phyloP scores from a whole-genome alignment of 441 rosid species.

The Pelargonium australe region DNA sequence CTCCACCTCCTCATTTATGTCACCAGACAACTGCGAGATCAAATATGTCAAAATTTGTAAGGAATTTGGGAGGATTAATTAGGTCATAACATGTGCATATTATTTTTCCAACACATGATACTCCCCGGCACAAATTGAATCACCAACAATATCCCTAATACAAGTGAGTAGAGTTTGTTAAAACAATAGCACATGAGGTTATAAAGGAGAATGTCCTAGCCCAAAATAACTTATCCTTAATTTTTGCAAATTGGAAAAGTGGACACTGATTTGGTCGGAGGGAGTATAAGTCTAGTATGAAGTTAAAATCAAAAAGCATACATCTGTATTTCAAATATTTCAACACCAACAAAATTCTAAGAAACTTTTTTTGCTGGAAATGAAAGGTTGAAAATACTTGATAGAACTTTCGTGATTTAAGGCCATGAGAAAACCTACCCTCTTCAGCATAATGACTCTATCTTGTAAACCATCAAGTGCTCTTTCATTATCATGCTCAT shows the following conservation, averaged over 20 bases:
- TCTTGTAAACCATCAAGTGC: constrained; percentile 91
- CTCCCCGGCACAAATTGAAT: too few species aligned
- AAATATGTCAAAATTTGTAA: constrained; percentile 18
- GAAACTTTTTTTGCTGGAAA: too few species aligned
- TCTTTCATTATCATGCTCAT: constrained; percentile 89
- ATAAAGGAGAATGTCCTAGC: background rate
- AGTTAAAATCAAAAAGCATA: background rate
- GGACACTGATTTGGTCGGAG: background rate
- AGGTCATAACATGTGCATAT: background rate
- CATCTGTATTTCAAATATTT: too few species aligned
- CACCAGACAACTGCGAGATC: constrained; percentile 69
- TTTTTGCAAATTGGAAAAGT: background rate
- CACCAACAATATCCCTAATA: background rate
- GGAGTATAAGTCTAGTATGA: background rate
- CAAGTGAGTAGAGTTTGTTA: too few species aligned
- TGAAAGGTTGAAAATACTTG: too few species aligned
- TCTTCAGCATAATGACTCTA: constrained; percentile 72
- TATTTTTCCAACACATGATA: background rate
- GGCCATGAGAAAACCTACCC: constrained; percentile 48
- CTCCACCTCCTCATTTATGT: constrained; percentile 90
- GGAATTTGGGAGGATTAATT: background rate
- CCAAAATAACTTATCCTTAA: background rate
- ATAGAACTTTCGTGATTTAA: background rate
- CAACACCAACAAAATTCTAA: too few species aligned
- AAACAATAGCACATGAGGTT: too few species aligned